These are phyloP conservation scores for Barnettozyma hawaiiensis DNA, from an alignment of 1,139 yeast genomes.

Conservation along the genomic window DNA sequence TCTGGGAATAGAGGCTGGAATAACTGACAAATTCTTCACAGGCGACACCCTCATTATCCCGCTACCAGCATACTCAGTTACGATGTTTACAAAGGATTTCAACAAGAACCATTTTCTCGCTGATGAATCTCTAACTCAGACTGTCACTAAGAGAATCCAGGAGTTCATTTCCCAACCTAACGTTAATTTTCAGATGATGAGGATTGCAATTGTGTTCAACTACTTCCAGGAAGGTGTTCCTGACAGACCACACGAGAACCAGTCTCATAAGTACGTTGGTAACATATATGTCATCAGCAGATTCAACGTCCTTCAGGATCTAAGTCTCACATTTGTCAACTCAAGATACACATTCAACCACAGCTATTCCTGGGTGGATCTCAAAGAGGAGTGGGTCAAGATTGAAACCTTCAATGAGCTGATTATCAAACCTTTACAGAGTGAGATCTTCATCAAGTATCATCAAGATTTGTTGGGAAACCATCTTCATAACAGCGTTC, in stretches of 20 bases:
- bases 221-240: conserved; percentile 23
- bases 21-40: conserved; percentile 14
- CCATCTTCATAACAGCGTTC: conserved; percentile 15
- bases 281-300: conserved; percentile 20
- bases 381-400: conserved; percentile 21
- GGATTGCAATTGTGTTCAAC: conserved; percentile 18
- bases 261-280: conserved; percentile 23
- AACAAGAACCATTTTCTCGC: conserved; percentile 17
- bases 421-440: conserved; percentile 19
- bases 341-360: conserved; percentile 22
- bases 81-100: conserved; percentile 19
- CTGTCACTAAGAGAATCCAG: conserved; percentile 16
- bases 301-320: conserved; percentile 18
- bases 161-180: conserved; percentile 17
- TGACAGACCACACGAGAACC: conserved; percentile 22
- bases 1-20: conserved; percentile 15
- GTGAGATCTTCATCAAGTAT: conserved; percentile 18
- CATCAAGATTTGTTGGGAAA: conserved; percentile 21
- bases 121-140: conserved; percentile 16
- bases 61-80: conserved; percentile 19
- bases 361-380: conserved; percentile 21
- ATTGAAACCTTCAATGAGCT: conserved; percentile 20
- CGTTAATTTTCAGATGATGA: conserved; percentile 14
- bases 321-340: conserved; percentile 18
- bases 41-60: conserved; percentile 22